These are phyloP conservation scores for Ganoderma resinaceum DNA, from an alignment of 1,284 basidiomycete species.

Conservation along the genomic window DNA sequence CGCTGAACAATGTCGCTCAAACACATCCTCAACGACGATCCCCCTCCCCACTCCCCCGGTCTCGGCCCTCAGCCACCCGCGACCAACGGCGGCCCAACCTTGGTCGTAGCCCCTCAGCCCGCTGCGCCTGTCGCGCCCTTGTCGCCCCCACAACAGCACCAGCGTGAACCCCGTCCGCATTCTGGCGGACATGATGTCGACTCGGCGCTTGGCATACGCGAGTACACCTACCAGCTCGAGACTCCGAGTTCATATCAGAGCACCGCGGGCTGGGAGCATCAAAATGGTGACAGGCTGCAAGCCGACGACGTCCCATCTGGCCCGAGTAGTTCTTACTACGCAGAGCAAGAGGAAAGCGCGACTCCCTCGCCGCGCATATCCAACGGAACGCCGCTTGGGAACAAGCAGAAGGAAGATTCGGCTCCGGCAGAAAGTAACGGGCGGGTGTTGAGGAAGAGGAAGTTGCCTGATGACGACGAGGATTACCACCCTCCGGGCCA, in stretches of 20 bases:
- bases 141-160: slow-evolving; percentile 34
- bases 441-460: slow-evolving; percentile 54
- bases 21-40: slow-evolving; percentile 77
- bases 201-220: slow-evolving; percentile 38
- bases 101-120: slow-evolving; percentile 33
- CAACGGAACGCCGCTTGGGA: slow-evolving; percentile 36
- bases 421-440: slow-evolving; percentile 44
- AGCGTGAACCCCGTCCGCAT: slow-evolving; percentile 33
- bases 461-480: slow-evolving; percentile 54
- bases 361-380: slow-evolving; percentile 39
- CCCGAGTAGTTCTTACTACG: slow-evolving; percentile 47
- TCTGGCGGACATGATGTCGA: slow-evolving; percentile 41
- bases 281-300: slow-evolving; percentile 46
- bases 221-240: slow-evolving; percentile 44
- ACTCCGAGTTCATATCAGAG: slow-evolving; percentile 43
- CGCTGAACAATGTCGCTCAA: slow-evolving; percentile 67
- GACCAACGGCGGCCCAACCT: slow-evolving; percentile 29
- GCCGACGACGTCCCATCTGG: slow-evolving; percentile 47
- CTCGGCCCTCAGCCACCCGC: slow-evolving; percentile 28
- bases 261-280: slow-evolving; percentile 49
- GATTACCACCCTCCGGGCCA: slow-evolving; percentile 60
- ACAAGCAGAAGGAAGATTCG: slow-evolving; percentile 47
- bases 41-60: slow-evolving; percentile 36
- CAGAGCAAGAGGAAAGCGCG: slow-evolving; percentile 38
- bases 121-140: slow-evolving; percentile 31